Base-by-base conservation (phyloP, 768 basidiomycete species). In the Myochromella boudieri region DNA sequence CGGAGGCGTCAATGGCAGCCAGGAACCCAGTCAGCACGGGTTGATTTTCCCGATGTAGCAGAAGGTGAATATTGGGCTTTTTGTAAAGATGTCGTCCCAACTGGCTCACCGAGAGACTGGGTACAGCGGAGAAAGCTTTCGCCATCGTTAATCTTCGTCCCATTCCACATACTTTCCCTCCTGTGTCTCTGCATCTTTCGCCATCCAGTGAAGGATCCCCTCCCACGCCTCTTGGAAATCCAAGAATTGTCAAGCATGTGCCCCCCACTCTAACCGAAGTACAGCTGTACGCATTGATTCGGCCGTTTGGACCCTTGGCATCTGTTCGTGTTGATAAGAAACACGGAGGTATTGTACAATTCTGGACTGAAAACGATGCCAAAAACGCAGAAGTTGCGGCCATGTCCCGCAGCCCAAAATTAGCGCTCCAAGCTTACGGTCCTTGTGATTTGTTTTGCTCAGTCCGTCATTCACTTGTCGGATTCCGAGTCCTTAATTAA, bases 341-440 rank as follows among this genome's bases (percentile, higher is more conserved):
- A n/a, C 2, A 37, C 15, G 47, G 47, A 10, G 22, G 40, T 15
- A 27, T 42, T 15, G 37, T 49, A 21, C 47, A 42, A 34, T 49
- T 49, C 17, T 49, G 47, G 47, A 49, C 40, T 5, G 47, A 49
- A 24, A 34, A 36, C 18, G 47, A 49, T 4, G 47, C 47, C 2
- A 31, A 31, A 20, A 15, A 12, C 10, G 48, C 48, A 15, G 48
- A 42, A 3, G 21, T 8, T 12, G 28, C 36, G 4, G 33, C 43
- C 28, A 43, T 49, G 26, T 8, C 36, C 22, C 10, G 25, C 26
- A 37, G 3, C 31, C 18, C 31, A 7, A 44, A 25, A 24, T 21
- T 37, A 4, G 43, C 38, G 12, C 34, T 49, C 9, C 41, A 43
- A 27, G 40, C 48, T 11, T 42, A 29, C 37, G 42, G 43, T 44